Base-by-base conservation (phyloP, 1,284 basidiomycete genomes). In the Fereydounia khargensis region DNA sequence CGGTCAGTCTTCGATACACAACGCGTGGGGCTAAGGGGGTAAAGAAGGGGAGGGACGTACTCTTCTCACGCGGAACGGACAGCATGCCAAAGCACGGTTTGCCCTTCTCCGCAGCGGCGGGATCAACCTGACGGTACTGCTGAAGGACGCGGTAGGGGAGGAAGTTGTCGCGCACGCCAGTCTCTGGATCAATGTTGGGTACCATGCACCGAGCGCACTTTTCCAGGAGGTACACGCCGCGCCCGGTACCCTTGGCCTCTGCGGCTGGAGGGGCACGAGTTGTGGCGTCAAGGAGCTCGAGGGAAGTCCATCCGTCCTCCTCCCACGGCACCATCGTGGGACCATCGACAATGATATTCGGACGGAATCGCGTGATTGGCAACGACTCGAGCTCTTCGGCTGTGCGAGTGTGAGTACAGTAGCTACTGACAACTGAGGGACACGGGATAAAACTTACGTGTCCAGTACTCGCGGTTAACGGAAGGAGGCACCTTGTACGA, bases 71-170 rank as follows among this genome's bases (percentile, higher is more conserved):
- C 3, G 53, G 50, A 2, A 55, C 56, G 31, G 49, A 55, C 10
- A 65, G 32, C 61, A 65, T 64, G 1, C 51, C 65, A 13, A 64
- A 71, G 45, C 68, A 70, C 16, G 68, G 68, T 31, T 70, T 70
- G 10, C 54, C 66, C 32, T 64, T 58, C 6, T 40, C 35, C 3
- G 44, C 42, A 2, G 45, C 47, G 1, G 41, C 34, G n/a, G 42
- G 39, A 17, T 70, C 66, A 21, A 69, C 68, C 45, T 61, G 57
- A 16, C 68, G 34, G 34, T 45, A 70, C 32, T 59, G 49, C 33
- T 70, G 68, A 20, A 70, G 44, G 7, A 64, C 47, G 21, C 50
- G 39, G 41, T 68, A 68, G 10, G 68, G 68, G 10, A 70, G 17
- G 23, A 47, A 46, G 35, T 47, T 49, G 30, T 70, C 68, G 2